These are phyloP conservation scores for Maudiozyma serrabonitensis DNA, from an alignment of 805 yeast species.

Conservation along the genomic window DNA sequence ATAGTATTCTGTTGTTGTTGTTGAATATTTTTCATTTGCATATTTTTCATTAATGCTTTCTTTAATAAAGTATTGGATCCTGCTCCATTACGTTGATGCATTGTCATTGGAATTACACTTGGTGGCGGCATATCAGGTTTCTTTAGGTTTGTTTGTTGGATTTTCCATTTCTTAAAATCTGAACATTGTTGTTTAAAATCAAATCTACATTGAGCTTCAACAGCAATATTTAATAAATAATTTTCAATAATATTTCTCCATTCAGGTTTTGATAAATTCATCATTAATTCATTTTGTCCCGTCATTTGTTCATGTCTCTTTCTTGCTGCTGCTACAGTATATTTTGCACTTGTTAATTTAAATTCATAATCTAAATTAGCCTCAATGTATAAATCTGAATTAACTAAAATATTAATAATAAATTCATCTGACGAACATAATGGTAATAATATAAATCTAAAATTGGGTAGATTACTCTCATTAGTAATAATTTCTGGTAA, in stretches of 20 bases:
- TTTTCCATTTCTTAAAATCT: slow-evolving; percentile 36
- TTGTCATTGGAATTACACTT: slow-evolving; percentile 15
- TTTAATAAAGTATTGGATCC: slow-evolving; percentile 15
- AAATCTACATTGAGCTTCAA: slow-evolving; percentile 59
- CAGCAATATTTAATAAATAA: slow-evolving; percentile 51
- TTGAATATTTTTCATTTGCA: slow-evolving; percentile 8
- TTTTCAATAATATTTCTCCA: slow-evolving; percentile 72
- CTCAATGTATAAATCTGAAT: slow-evolving; percentile 58
- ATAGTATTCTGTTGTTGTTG: slow-evolving; percentile 1
- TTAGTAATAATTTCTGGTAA: slow-evolving; percentile 35
- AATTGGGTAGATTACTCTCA: slow-evolving; percentile 27
- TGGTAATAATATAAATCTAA: slow-evolving; percentile 44
- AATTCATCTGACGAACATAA: slow-evolving; percentile 39
- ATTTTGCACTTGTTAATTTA: slow-evolving; percentile 49
- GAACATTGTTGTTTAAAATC: slow-evolving; percentile 50
- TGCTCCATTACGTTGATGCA: neutral
- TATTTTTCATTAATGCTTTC: slow-evolving; percentile 28
- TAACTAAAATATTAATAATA: slow-evolving; percentile 40
- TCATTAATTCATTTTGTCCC: slow-evolving; percentile 17
- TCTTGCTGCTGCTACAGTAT: slow-evolving; percentile 51
- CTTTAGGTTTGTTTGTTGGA: slow-evolving; percentile 19
- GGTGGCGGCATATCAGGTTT: slow-evolving; percentile 31
- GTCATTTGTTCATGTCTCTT: slow-evolving; percentile 34
- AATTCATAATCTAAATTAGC: slow-evolving; percentile 46
- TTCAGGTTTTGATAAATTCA: slow-evolving; percentile 43